Base-by-base conservation (phyloP, 257 asterid species). In the Plantago elongata region DNA sequence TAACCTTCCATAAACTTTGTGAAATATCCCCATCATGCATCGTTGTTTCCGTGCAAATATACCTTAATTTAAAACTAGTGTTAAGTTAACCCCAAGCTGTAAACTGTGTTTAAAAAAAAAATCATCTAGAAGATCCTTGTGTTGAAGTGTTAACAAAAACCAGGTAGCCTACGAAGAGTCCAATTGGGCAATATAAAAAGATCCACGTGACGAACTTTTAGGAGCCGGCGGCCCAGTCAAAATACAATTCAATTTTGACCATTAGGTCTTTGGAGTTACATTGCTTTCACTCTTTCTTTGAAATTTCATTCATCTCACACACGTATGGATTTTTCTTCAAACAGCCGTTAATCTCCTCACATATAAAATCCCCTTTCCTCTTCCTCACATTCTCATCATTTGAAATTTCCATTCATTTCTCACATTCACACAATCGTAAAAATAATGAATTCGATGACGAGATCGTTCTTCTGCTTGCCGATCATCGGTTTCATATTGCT, bases 401-500 rank as follows among this genome's bases (percentile, higher is more conserved):
- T 51, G 38, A 5, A 16, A 15, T 50, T 50, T 50, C 17, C 2
- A 3, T 7, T 9, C 54, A 14, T 49, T 49, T 9, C 17, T 13
- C 51, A 13, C 5, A 22, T 13, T 8, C 6, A 14, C 50, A n/a
- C 50, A n/a, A n/a, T n/a, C n/a, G n/a, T n/a, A n/a, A n/a, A n/a
- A n/a, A n/a, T n/a, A n/a, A 57, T 57, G 62, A 57, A 37, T 57
- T 57, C 62, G 27, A 57, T n/a, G 27, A 15, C 34, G 27, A 15
- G 45, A 38, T 30, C 13, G 27, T 30, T 34, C 9, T 57, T 38
- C 46, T 56, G 45, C 34, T 2, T 56, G 11, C 45, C 62, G 11
- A 13, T 57, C 6, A 12, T 57, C 29, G 62, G 62, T 57, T 57
- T 57, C 34, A n/a, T 57, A 8, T 57, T 57, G 48, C 27, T 57